These are phyloP conservation scores for Inosperma sp. DNA, from an alignment of 768 basidiomycete genomes.

Conservation along the genomic window DNA sequence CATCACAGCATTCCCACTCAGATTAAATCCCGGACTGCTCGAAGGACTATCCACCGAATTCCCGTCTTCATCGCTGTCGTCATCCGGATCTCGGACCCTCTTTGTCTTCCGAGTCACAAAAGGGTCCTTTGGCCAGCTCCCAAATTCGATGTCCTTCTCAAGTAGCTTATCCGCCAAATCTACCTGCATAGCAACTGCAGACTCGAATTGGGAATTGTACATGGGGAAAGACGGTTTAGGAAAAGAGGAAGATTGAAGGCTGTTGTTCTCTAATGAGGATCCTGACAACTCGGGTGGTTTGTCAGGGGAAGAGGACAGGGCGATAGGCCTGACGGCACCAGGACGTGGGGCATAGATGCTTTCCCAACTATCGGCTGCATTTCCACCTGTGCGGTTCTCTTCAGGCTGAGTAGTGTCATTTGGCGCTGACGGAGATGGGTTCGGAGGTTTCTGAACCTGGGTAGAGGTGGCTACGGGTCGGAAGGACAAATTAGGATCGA, in stretches of 20 bases:
- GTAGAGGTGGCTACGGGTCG: slow-evolving; percentile 33
- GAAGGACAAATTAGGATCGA: slow-evolving; percentile 22
- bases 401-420: not conserved
- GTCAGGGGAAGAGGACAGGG: not conserved
- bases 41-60: not conserved
- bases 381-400: not conserved
- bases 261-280: not conserved
- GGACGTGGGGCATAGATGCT: slow-evolving; percentile 18
- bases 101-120: slow-evolving; percentile 6
- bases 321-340: not conserved
- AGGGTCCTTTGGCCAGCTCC: slow-evolving; percentile 37
- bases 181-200: slow-evolving; percentile 44
- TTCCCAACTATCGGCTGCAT: slow-evolving; percentile 29
- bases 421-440: not conserved
- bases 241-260: not conserved
- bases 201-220: slow-evolving; percentile 55
- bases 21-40: not conserved
- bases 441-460: slow-evolving; percentile 18
- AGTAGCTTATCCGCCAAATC: slow-evolving; percentile 50
- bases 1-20: not conserved
- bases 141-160: slow-evolving; percentile 55
- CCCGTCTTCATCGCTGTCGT: not conserved
- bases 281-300: not conserved
- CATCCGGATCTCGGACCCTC: not conserved
- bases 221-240: slow-evolving; percentile 29